These are phyloP conservation scores for Pilasporangium apinafurcum DNA, from an alignment of 352 stramenopile species.

Conservation along the genomic window DNA sequence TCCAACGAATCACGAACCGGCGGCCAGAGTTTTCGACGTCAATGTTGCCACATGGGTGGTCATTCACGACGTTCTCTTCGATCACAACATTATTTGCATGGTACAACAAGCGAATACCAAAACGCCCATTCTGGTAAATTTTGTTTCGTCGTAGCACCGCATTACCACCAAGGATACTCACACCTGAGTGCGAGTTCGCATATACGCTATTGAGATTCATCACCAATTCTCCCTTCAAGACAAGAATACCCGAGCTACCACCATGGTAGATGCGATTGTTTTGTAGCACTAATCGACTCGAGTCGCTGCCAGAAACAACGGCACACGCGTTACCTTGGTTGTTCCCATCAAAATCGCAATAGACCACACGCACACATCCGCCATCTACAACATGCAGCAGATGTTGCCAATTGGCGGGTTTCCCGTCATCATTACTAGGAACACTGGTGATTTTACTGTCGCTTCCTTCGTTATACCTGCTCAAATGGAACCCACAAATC, in stretches of 20 bases:
- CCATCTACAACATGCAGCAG: conserved; percentile 38
- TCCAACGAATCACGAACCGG: conserved; percentile 72
- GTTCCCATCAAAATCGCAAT: conserved; percentile 67
- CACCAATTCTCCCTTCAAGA: conserved; percentile 45
- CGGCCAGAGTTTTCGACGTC: conserved; percentile 71
- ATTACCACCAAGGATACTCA: conserved; percentile 50
- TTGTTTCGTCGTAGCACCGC: conserved; percentile 58
- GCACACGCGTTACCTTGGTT: conserved; percentile 57
- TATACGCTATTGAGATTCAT: conserved; percentile 53
- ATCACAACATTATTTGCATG: conserved; percentile 66
- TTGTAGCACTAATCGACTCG: conserved; percentile 41
- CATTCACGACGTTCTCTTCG: conserved; percentile 61
- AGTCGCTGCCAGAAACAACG: conserved; percentile 35
- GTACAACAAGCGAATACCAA: conserved; percentile 67
- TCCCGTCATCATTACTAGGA: background rate
- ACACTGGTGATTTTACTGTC: no score
- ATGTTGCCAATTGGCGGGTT: conserved; percentile 48
- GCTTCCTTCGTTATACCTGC: conserved; percentile 15
- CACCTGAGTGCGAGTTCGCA: conserved; percentile 46
- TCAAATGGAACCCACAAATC: conserved; percentile 62
- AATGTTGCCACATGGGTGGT: conserved; percentile 64
- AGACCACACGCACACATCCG: conserved; percentile 41
- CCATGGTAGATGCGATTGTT: conserved; percentile 50
- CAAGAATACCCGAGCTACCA: conserved; percentile 55
- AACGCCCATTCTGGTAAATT: conserved; percentile 57